These are phyloP conservation scores for Saccharomyces hybrid DNA, from an alignment of 1,139 yeast species.

Conservation along the genomic window DNA sequence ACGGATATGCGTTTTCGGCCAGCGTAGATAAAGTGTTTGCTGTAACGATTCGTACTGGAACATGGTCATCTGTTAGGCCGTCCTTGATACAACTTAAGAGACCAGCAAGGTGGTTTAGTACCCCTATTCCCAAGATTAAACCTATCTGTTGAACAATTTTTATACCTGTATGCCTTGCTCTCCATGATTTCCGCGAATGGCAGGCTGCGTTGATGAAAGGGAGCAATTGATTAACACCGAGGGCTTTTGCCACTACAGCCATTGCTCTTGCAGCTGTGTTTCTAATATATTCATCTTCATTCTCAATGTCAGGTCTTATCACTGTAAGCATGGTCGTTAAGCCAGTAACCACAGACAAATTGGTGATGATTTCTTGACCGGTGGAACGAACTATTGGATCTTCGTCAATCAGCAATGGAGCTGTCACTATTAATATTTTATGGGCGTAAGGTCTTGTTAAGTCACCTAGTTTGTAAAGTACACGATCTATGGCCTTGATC, in stretches of 20 bases:
- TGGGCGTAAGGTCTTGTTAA: constrained; percentile 66
- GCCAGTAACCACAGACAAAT: constrained; percentile 75
- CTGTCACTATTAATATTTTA: constrained; percentile 61
- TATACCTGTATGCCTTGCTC: constrained; percentile 81
- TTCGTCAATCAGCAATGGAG: constrained; percentile 77
- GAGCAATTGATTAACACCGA: constrained; percentile 62
- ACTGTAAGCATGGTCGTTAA: constrained; percentile 68
- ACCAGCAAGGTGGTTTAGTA: constrained; percentile 65
- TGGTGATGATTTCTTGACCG: constrained; percentile 72
- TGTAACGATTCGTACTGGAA: constrained; percentile 59
- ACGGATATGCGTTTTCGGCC: constrained; percentile 84
- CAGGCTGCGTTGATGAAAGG: constrained; percentile 84
- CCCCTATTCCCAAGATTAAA: constrained; percentile 59
- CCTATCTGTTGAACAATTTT: constrained; percentile 74
- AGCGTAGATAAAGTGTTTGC: constrained; percentile 67
- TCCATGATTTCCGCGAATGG: constrained; percentile 71
- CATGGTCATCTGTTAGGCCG: constrained; percentile 62
- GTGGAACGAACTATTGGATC: constrained; percentile 66
- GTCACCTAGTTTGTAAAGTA: constrained; percentile 58
- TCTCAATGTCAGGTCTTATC: constrained; percentile 75
- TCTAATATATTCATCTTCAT: constrained; percentile 74
- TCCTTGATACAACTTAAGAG: constrained; percentile 55
- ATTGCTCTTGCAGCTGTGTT: constrained; percentile 70
- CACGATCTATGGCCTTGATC: constrained; percentile 66
- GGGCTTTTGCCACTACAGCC: constrained; percentile 77